Conservation (phyloP, 2,329 filamentous ascomycete species). For the Colletotrichum musicola region DNA sequence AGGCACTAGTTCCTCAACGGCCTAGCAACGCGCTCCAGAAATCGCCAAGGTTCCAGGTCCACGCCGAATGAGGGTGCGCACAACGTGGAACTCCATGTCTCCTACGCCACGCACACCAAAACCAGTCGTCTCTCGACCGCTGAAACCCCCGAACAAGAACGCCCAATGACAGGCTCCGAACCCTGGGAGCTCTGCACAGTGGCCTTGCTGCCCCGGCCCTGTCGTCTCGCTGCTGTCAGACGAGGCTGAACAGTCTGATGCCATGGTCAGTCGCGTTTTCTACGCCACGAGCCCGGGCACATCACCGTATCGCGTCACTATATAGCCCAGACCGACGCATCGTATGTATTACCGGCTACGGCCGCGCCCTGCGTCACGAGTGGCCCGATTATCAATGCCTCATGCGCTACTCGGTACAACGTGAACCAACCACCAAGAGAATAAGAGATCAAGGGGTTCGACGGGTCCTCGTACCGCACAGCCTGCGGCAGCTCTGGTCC, state of each 20-base stretch:
- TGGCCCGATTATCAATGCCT: not conserved
- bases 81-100: constrained; percentile 14
- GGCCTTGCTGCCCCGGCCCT: not conserved
- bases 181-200: not conserved
- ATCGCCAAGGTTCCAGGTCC: constrained; percentile 14
- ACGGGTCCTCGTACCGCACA: not conserved
- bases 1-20: constrained; percentile 18
- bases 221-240: constrained; percentile 3
- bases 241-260: constrained; percentile 13
- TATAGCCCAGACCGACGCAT: not conserved
- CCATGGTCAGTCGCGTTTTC: not conserved
- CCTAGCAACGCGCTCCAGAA: constrained; percentile 16
- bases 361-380: not conserved
- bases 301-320: not conserved
- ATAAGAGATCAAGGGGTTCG: not conserved
- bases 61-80: constrained; percentile 13
- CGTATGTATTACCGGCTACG: not conserved
- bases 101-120: not conserved
- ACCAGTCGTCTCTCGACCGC: constrained; percentile 2
- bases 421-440: not conserved
- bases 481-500: not conserved
- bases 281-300: not conserved
- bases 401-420: not conserved
- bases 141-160: not conserved
- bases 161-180: not conserved